phyloP scores from a whole-genome alignment of 306 rosid species.

The Albizia julibrissin region DNA sequence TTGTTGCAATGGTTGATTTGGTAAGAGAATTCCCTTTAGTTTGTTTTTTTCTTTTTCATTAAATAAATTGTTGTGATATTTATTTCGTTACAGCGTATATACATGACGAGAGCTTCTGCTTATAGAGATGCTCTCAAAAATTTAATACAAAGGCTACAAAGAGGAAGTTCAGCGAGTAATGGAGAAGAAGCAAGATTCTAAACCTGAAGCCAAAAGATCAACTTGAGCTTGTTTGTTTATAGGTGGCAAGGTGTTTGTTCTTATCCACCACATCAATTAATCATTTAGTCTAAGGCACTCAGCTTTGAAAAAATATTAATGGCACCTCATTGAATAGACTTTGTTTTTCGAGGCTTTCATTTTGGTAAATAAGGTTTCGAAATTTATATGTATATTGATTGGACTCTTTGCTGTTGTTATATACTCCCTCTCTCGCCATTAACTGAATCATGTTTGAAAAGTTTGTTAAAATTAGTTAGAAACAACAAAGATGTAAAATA shows the following conservation, averaged over 20 bases:
- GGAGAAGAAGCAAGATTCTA: not conserved
- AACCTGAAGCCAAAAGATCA: conserved; percentile 38
- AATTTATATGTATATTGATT: not conserved
- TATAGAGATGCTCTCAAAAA: conserved; percentile 85
- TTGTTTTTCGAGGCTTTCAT: too few species aligned
- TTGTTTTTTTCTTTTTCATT: not conserved
- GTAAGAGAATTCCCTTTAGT: not conserved
- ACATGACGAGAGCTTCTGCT: conserved; percentile 61
- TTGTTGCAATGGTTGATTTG: conserved; percentile 16
- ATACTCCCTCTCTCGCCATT: not conserved
- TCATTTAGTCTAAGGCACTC: conserved; percentile 22
- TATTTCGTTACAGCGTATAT: too few species aligned
- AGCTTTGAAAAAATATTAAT: conserved; percentile 32
- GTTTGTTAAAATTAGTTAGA: too few species aligned
- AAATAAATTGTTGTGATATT: conserved; percentile 38
- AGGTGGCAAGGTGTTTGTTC: too few species aligned
- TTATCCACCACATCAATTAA: too few species aligned
- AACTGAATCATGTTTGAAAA: too few species aligned
- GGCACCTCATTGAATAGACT: not conserved
- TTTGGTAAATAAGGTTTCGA: not conserved
- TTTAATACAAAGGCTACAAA: conserved; percentile 73
- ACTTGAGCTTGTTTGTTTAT: conserved; percentile 28
- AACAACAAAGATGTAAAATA: too few species aligned
- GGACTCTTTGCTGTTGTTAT: not conserved
- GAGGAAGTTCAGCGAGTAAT: conserved; percentile 68